Evolutionary conservation across 331 rosid genomes (phyloP), one percentile per base, ranked within the genome.

Genomic region (Rhamnella rubrinervis): DNA sequence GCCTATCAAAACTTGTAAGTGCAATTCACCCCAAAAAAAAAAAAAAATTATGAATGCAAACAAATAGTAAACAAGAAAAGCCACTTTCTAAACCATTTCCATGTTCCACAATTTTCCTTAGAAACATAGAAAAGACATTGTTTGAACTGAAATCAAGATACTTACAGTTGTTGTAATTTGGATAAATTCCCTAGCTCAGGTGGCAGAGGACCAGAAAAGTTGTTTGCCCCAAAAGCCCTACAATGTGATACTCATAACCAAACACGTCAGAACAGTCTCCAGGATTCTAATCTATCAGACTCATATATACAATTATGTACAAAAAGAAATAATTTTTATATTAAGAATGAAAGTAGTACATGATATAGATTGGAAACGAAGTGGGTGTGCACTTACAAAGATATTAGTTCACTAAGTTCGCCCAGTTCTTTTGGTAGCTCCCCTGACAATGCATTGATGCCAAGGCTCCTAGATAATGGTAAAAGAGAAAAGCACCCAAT

Each of bases 401-500:
- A 0, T 46, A 0, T 16, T 53, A 92, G 73, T 38, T 81, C 63
- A 0, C 85, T 77, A 53, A 89, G 92, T 56, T 78, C 51, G 68
- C 84, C 90, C 62, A 92, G 61, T 71, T 85, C 93, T 70, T 77
- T 87, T 4, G 97, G 96, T 66, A 92, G 70, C 81, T 75, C 76
- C 60, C 96, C 92, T 59, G 92, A 87, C 50, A 92, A 73, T 40
- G 83, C 76, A 73, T 92, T 89, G 68, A 64, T 77, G 75, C 90
- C 91, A 0, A 92, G 0, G 56, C 0, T 35, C 96, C 96, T 85
- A 61, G 1, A 40, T 62, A n/a, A 53, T 76, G 35, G 80, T 66
- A 78, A 65, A 11, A 52, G 23, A 50, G 2, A 47, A 21, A 7
- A 2, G 14, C 2, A 13, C 55, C 55, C 1, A 1, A 20, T 55